Conservation (phyloP, 2,329 filamentous ascomycete species). For the Botrytis pseudocinerea region DNA sequence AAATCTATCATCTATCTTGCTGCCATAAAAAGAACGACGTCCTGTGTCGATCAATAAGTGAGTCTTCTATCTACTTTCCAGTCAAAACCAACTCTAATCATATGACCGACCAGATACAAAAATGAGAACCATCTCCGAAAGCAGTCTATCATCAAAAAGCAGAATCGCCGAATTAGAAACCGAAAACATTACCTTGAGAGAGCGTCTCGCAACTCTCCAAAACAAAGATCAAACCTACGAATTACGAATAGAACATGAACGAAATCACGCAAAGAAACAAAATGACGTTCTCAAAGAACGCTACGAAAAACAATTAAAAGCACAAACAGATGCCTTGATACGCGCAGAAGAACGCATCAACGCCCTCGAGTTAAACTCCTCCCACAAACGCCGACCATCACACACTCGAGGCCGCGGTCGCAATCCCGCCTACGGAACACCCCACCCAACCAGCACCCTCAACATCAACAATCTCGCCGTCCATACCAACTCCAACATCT, state of each 20-base stretch:
- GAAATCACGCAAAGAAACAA: constrained; percentile 31
- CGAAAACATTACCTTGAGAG: constrained; percentile 27
- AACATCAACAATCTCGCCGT: constrained; percentile 7
- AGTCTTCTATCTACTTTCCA: not conserved
- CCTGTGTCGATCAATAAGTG: constrained; percentile 44
- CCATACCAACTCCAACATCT: not conserved
- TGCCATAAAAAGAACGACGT: constrained; percentile 45
- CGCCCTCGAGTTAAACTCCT: constrained; percentile 20
- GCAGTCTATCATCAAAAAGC: constrained; percentile 9
- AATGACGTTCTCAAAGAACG: constrained; percentile 31
- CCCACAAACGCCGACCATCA: constrained; percentile 15
- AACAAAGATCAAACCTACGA: constrained; percentile 29
- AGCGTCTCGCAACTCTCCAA: constrained; percentile 30
- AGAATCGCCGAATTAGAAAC: constrained; percentile 25
- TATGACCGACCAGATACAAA: constrained; percentile 27
- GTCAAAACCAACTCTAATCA: not conserved
- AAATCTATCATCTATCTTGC: constrained; percentile 50
- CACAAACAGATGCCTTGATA: constrained; percentile 22
- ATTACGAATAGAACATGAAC: constrained; percentile 30
- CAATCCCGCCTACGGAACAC: constrained; percentile 4
- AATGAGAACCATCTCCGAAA: constrained; percentile 27
- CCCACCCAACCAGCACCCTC: constrained; percentile 20
- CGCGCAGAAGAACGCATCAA: constrained; percentile 26
- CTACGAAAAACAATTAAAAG: constrained; percentile 29
- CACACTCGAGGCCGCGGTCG: constrained; percentile 29